Conservation (phyloP, 345 rosid genomes). For the Moringa oleifera region DNA sequence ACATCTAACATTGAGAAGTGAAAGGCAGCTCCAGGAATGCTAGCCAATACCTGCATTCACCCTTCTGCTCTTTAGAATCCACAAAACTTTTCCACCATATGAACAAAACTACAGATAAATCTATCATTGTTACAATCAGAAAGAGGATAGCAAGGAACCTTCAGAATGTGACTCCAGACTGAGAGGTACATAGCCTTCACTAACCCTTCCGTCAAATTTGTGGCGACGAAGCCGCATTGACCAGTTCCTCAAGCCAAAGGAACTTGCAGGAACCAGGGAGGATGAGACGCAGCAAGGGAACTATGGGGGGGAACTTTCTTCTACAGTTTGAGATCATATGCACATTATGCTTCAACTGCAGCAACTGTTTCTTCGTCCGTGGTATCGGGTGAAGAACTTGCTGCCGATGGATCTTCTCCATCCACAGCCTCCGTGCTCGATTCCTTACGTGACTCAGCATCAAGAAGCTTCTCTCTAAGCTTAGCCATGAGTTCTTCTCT, state of each 20-base stretch:
- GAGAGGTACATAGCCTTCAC: not conserved
- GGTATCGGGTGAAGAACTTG: conserved; percentile 34
- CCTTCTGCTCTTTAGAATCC: not conserved
- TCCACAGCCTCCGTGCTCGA: conserved; percentile 22
- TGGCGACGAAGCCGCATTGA: no score
- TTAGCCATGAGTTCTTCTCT: conserved; percentile 56
- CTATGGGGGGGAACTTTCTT: not conserved
- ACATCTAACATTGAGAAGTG: no score
- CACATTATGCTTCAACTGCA: conserved; percentile 49
- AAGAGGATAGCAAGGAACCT: not conserved
- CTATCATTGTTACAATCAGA: conserved; percentile 1
- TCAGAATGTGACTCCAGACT: not conserved
- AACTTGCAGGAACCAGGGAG: no score
- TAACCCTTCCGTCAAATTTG: conserved; percentile 1
- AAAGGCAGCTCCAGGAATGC: no score
- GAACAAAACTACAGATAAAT: conserved; percentile 1
- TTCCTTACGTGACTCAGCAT: conserved; percentile 21
- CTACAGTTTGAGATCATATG: not conserved
- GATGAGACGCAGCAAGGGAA: not conserved
- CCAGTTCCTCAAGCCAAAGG: no score
- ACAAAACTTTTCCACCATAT: conserved; percentile 15
- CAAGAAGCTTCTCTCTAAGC: conserved; percentile 60
- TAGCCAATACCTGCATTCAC: conserved; percentile 6
- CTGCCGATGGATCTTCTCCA: conserved; percentile 32
- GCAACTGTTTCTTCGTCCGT: conserved; percentile 70